Evolutionary conservation across 331 rosid species (phyloP).

Genomic region (Telfairia occidentalis): DNA sequence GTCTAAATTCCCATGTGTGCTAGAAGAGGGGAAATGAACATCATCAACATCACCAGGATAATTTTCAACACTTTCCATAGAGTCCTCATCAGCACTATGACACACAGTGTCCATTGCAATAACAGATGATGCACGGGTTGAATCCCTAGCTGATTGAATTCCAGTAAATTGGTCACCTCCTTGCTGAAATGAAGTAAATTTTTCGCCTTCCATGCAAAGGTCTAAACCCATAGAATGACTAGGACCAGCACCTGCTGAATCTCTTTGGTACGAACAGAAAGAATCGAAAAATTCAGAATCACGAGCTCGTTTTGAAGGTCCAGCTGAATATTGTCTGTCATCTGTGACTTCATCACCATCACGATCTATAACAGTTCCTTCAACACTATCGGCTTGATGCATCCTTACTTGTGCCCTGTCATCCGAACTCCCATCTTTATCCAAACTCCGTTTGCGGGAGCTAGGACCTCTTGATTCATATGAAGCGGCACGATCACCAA

Average conservation of each 20-base stretch:
- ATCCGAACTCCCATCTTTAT: slow-evolving; percentile 84
- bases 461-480: slow-evolving; percentile 98
- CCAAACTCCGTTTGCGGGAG: slow-evolving; percentile 82
- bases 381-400: slow-evolving; percentile 94
- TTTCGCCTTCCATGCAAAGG: slow-evolving; percentile 45
- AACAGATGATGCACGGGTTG: slow-evolving; percentile 96
- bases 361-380: slow-evolving; percentile 96
- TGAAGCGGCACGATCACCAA: slow-evolving; percentile 94
- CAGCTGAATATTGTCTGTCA: slow-evolving; percentile 74
- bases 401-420: slow-evolving; percentile 53
- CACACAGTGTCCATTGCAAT: slow-evolving; percentile 91
- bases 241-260: slow-evolving; percentile 85
- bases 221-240: slow-evolving; percentile 84
- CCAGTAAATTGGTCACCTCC: slow-evolving; percentile 56
- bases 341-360: slow-evolving; percentile 96
- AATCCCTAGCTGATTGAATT: slow-evolving; percentile 65
- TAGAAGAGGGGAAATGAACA: slow-evolving; percentile 85
- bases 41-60: slow-evolving; percentile 81
- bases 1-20: slow-evolving; percentile 76
- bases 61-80: slow-evolving; percentile 99
- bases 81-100: slow-evolving; percentile 70
- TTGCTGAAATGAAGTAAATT: slow-evolving; percentile 52
- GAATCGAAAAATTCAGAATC: slow-evolving; percentile 74
- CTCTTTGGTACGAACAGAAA: slow-evolving; percentile 61
- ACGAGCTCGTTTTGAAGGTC: slow-evolving; percentile 87